phyloP scores from a whole-genome alignment of 2,329 filamentous ascomycete genomes.

The Penicillium palitans region DNA sequence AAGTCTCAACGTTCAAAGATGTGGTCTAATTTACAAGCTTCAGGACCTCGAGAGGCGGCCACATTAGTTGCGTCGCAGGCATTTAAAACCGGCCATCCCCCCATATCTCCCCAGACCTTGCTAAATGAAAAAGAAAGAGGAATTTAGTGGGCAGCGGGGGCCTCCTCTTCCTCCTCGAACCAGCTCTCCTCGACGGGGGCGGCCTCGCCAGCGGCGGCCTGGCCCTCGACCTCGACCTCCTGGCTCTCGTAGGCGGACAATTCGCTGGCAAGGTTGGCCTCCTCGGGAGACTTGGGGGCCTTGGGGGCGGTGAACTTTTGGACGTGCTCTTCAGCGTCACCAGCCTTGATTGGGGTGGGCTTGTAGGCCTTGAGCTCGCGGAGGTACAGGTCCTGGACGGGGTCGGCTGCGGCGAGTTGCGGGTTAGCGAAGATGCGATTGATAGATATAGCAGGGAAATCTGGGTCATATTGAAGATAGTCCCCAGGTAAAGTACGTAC shows the following conservation, averaged over 20 bases:
- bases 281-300: constrained; percentile 84
- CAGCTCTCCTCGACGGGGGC: constrained; percentile 68
- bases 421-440: constrained; percentile 23
- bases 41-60: constrained; percentile 28
- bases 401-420: constrained; percentile 68
- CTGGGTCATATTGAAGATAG: constrained; percentile 14
- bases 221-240: constrained; percentile 91
- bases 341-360: constrained; percentile 75
- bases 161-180: constrained; percentile 73
- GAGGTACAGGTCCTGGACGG: constrained; percentile 97
- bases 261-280: constrained; percentile 86
- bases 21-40: constrained; percentile 33
- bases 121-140: constrained; percentile 24
- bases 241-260: constrained; percentile 93
- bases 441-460: not conserved
- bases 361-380: constrained; percentile 97
- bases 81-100: constrained; percentile 26
- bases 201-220: constrained; percentile 63
- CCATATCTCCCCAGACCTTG: constrained; percentile 32
- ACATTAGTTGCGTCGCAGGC: constrained; percentile 21
- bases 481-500: constrained; percentile 46
- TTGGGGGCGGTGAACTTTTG: constrained; percentile 81
- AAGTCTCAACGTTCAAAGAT: constrained; percentile 25
- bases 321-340: constrained; percentile 86
- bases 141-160: constrained; percentile 47